phyloP scores from a whole-genome alignment of 2,329 filamentous ascomycete species.

The Raffaelea ambrosiae region DNA sequence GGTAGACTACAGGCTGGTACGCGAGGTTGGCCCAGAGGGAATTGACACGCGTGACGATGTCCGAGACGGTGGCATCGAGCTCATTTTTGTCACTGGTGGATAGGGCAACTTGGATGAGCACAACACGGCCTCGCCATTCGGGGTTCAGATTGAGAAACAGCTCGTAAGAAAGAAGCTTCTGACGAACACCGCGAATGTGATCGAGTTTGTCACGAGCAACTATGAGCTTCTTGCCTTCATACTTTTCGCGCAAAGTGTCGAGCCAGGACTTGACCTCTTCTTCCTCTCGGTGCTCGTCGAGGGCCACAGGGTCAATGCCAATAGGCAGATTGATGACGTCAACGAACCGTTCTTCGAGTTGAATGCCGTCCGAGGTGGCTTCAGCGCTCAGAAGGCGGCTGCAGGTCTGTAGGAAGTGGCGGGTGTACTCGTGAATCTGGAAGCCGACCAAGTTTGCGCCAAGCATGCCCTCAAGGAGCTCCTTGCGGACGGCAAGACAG shows the following conservation, averaged over 20 bases:
- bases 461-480: constrained; percentile 85
- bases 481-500: constrained; percentile 76
- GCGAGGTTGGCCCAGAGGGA: constrained; percentile 83
- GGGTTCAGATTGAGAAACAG: constrained; percentile 91
- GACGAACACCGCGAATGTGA: constrained; percentile 81
- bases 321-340: constrained; percentile 81
- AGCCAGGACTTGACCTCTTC: constrained; percentile 72
- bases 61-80: constrained; percentile 77
- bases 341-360: constrained; percentile 87
- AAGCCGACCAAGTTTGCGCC: constrained; percentile 90
- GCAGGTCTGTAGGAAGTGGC: constrained; percentile 93
- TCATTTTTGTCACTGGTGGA: constrained; percentile 84
- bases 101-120: constrained; percentile 88
- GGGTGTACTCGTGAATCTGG: constrained; percentile 85
- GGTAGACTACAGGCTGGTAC: constrained; percentile 85
- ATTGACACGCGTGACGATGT: constrained; percentile 92
- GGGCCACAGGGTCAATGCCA: constrained; percentile 76
- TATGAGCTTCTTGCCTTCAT: constrained; percentile 81
- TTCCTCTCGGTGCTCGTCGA: constrained; percentile 62
- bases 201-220: constrained; percentile 93
- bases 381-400: constrained; percentile 86
- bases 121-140: constrained; percentile 78
- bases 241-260: constrained; percentile 69
- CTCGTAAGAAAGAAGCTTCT: constrained; percentile 88
- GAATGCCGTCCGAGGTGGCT: constrained; percentile 77